Evolutionary conservation across 2,329 filamentous ascomycete species (phyloP), one percentile per base, ranked within the genome.

Genomic region (Laburnicola sp.): DNA sequence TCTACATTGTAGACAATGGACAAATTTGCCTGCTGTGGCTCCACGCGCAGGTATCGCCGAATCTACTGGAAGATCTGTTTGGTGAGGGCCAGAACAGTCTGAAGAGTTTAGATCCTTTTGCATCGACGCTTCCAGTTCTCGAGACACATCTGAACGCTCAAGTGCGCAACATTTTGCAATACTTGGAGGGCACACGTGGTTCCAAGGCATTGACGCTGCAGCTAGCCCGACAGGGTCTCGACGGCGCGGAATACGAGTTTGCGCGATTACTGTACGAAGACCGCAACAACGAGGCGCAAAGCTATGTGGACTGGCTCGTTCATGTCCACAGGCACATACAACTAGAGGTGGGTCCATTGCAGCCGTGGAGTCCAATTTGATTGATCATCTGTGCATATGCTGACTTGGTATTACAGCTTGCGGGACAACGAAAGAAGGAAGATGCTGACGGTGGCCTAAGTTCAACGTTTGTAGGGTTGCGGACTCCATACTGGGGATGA

Each of bases 221-320:
- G 74, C 80, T 99, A 41, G 94, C 94, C 6, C 79, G 94, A 51
- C 94, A 97, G 74, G 92, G 92, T 0, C 80, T 97, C 3, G 94
- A 99, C 67, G 94, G 94, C 0, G 90, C 92, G 2, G 94, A 99
- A 73, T 97, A 91, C 66, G 94, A 99, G 74, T 99, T 97, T 78
- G 94, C 94, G 6, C 81, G 92, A 46, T 79, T 95, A 75, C 75
- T 99, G 60, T 86, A 96, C 28, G 94, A 99, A 75, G 94, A 99
- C 69, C 84, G 94, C 59, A 97, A 97, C 73, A 96, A 96, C 62
- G 94, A 99, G 76, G 94, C 94, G 31, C 92, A 96, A 76, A 96
- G 89, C 70, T 99, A 97, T 74, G 94, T 97, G 30, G 94, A 99
- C 76, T 99, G 94, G 94, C 80, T 99, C 66, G 94, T 99, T 51